A percentile compares a stretch with the other conserved stretches of the same genome.
These are phyloP conservation scores for Euryodendron excelsum DNA, from an alignment of 148 eudicot genomes.

Conservation along the genomic window DNA sequence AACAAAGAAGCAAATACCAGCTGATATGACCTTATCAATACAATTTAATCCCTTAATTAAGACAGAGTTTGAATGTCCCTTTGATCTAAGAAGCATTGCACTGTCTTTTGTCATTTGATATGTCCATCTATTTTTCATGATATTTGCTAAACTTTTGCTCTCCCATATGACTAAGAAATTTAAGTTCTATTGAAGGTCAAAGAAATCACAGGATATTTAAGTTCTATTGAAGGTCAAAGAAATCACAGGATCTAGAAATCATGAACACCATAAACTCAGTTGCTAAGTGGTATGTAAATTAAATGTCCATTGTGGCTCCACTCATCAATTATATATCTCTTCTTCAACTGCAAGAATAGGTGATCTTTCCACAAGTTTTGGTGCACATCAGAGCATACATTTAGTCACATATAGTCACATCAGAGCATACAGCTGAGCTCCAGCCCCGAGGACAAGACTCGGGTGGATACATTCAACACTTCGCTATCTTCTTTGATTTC, in stretches of 20 bases:
- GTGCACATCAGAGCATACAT: neutral
- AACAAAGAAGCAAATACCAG: neutral
- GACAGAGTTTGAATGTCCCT: neutral
- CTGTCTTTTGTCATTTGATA: neutral
- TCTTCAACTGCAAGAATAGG: neutral
- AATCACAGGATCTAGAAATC: too few species aligned
- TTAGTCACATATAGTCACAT: too few species aligned
- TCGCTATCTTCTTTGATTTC: conserved; percentile 68
- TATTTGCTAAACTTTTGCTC: neutral
- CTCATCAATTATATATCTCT: neutral
- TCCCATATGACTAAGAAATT: neutral
- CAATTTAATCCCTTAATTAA: neutral
- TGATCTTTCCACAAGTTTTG: neutral
- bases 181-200: too few species aligned
- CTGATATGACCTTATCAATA: neutral
- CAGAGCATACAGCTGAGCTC: conserved; percentile 77
- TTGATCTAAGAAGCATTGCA: neutral
- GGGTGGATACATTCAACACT: conserved; percentile 62
- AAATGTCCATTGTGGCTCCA: neutral
- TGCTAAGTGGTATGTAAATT: too few species aligned
- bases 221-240: too few species aligned
- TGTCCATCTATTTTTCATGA: neutral
- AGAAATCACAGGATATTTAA: too few species aligned
- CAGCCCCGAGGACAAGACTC: conserved; percentile 69
- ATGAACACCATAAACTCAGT: neutral